Percentiles rank a stretch among this genome's conserved stretches.
Conservation (phyloP, 805 yeast genomes). For the Kuraishia ogatae region DNA sequence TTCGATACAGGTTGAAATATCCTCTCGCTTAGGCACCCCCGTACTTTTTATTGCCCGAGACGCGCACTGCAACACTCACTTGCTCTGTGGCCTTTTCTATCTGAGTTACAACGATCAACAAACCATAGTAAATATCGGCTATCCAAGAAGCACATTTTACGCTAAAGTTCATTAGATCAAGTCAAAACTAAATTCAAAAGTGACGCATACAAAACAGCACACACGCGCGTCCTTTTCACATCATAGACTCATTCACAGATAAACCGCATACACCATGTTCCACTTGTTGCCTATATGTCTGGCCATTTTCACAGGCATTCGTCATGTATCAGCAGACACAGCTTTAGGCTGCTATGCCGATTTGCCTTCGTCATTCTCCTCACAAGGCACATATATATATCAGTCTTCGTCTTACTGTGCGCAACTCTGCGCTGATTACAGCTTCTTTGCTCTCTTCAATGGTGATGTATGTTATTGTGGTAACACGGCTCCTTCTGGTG, state of each 20-base stretch:
- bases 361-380: conserved; percentile 25
- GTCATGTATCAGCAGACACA: background rate
- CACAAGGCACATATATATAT: conserved; percentile 39
- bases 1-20: background rate
- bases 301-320: background rate
- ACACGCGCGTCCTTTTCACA: background rate
- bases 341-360: conserved; percentile 28
- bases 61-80: background rate
- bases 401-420: conserved; percentile 57
- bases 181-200: too few species aligned
- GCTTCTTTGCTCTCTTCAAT: conserved; percentile 40
- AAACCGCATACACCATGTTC: background rate
- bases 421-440: conserved; percentile 33
- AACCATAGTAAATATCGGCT: background rate
- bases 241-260: background rate
- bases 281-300: background rate
- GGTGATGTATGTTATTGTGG: conserved; percentile 69
- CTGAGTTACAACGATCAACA: background rate
- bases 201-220: background rate
- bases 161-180: background rate
- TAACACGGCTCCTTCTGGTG: conserved; percentile 24
- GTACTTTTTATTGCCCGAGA: background rate
- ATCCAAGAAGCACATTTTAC: background rate
- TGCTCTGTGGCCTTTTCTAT: background rate
- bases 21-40: background rate